Base-by-base conservation (phyloP, 257 asterid genomes). In the Asclepias syriaca region DNA sequence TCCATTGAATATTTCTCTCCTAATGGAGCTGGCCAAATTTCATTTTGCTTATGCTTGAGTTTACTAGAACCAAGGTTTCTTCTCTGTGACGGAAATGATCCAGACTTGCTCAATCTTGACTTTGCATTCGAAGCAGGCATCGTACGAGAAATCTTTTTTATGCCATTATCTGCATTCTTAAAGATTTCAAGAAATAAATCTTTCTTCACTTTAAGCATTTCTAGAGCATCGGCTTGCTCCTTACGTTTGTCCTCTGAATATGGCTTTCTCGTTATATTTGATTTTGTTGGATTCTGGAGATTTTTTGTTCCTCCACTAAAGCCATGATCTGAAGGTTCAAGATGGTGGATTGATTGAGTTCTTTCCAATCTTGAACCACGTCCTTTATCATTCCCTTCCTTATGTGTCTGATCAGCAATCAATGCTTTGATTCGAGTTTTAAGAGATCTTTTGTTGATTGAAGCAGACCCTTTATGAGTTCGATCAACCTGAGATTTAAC, bases 301-400 rank as follows among this genome's bases (percentile, higher is more conserved):
- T 69, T 73, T 43, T 76, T 39, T 6, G 77, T 54, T 18, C 15
- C 58, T 78, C 80, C 84, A 27, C 72, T 70, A 13, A 71, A 66
- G 24, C 72, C 74, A 50, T 59, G 81, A 27, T 85, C 84, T 19
- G 75, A 70, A 22, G 85, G 77, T 65, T 86, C 85, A 13, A 84
- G 75, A 81, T 90, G 96, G 84, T 88, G 96, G 50, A 88, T 74
- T 59, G 96, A 90, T 57, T 84, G 78, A 67, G 85, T 90, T 21
- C 90, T 74, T 66, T 84, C 83, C 81, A 87, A 69, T 27, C 77
- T 83, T 66, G 79, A 68, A 77, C 67, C 66, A 51, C 55, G 74
- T 45, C n/a, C 54, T 58, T 21, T 65, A 2, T 73, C 59, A 27
- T 63, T 73, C 69, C 68, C 77, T 54, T 75, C 84, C 77, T 76